Evolutionary conservation across 2,329 filamentous ascomycete species (phyloP), one percentile per base, ranked within the genome.

Genomic region (Fusarium sp.): DNA sequence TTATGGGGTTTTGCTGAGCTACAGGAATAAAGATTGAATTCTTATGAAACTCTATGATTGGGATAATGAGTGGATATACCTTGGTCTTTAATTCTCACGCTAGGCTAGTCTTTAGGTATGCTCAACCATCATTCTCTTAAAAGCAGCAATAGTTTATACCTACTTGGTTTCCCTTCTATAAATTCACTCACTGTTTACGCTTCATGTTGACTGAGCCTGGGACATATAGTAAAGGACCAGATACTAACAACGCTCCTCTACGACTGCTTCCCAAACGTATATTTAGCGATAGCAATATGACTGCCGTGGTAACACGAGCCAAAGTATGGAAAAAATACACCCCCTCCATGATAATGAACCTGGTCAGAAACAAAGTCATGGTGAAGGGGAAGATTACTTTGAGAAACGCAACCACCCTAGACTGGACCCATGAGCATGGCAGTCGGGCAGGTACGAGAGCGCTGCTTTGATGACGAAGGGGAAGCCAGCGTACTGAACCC

Each of bases 311-410:
- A n/a, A n/a, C n/a, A n/a, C n/a, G n/a, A n/a, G n/a, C n/a, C n/a
- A n/a, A n/a, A n/a, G n/a, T n/a, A n/a, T n/a, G n/a, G n/a, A n/a
- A n/a, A n/a, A n/a, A n/a, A n/a, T n/a, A n/a, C n/a, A n/a, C n/a
- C n/a, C n/a, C n/a, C n/a, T n/a, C n/a, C n/a, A n/a, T 27, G 24
- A 27, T 27, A 27, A 27, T 27, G 24, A 38, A 62, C 20, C 60
- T 45, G 9, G 45, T 16, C 34, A 63, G 34, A 18, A 63, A 54
- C 31, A 45, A 54, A 24, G 61, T 54, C 31, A 24, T 35, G 29
- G 56, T 54, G 22, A 63, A 63, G 10, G 61, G 10, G 20, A 63
- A 54, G n/a, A 54, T 56, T 13, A 47, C 61, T n/a, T 63, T 63
- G 47, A 63, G 31, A 24, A 63, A 56, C 4, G 45, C 61, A 56